Evolutionary conservation across 345 rosid genomes (phyloP), one percentile per base, ranked within the genome.

Genomic region (Citrus reticulata): DNA sequence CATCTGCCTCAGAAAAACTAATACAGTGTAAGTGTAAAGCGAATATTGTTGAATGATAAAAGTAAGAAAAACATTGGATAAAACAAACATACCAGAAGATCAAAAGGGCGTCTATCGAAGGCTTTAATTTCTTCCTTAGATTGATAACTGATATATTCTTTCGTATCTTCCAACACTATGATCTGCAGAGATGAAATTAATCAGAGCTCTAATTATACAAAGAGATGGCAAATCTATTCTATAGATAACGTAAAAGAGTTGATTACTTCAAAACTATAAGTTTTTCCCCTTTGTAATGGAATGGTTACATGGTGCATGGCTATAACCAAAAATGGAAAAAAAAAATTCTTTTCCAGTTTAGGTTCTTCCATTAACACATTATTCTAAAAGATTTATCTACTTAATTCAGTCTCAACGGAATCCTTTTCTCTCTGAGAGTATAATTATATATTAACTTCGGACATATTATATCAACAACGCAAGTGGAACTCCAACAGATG

Each of bases 141-240:
- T 59, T 89, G 90, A 84, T 93, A 93, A 78, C 97, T 82, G 61
- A 95, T 90, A 78, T 89, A 95, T 80, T 93, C 98, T 60, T 67
- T 72, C 61, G 94, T 93, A 84, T 95, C 99, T 89, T 95, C 99
- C 86, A 95, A 82, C 20, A 91, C 98, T 69, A 93, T 88, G 40
- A 95, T 91, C 98, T 95, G 89, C 81, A 79, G 7, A 57, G 34
- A 63, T 20, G 37, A 57, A 79, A 24, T 63, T 57, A 51, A 32
- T 7, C 57, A 54, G 6, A 17, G 24, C 13, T 29, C 27, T 68
- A 39, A 24, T 24, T 46, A 14, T 46, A 24, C 22, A 42, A 69
- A 14, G 4, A 69, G 39, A 64, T 7, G 71, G 24, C 0, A 39
- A n/a, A 10, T 68, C 17, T 16, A 22, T 22, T 68, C 5, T 8